These are phyloP conservation scores for Hysterium pulicare DNA, from an alignment of 2,329 filamentous ascomycete genomes.

Conservation along the genomic window DNA sequence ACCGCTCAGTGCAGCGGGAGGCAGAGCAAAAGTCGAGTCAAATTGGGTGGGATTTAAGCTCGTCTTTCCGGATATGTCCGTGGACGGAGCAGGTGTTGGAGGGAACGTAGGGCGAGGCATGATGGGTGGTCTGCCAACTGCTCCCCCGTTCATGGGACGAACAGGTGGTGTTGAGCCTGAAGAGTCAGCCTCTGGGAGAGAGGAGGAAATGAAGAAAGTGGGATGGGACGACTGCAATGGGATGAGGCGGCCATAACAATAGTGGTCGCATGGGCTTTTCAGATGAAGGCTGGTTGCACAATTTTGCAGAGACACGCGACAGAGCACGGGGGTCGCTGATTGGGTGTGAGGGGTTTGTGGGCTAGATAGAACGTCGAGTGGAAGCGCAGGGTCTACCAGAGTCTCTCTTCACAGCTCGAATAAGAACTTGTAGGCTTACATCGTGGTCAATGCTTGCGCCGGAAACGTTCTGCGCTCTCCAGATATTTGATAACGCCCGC, in stretches of 20 bases:
- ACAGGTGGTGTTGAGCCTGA: too few relatives aligned
- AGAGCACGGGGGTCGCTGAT: too few relatives aligned
- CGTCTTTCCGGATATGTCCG: constrained; percentile 73
- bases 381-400: too few relatives aligned
- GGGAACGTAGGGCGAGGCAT: constrained; percentile 68
- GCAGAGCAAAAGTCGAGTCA: constrained; percentile 70
- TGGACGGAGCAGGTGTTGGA: constrained; percentile 75
- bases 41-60: constrained; percentile 58
- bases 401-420: too few relatives aligned
- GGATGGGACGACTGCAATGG: background rate
- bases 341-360: too few relatives aligned
- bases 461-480: background rate
- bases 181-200: too few relatives aligned
- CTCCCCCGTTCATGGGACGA: background rate
- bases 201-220: background rate
- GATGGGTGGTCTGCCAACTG: constrained; percentile 11
- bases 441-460: constrained; percentile 2
- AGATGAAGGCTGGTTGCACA: too few relatives aligned
- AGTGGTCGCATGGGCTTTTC: too few relatives aligned
- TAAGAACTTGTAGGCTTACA: background rate
- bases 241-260: too few relatives aligned
- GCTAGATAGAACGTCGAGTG: too few relatives aligned
- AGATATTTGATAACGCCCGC: background rate
- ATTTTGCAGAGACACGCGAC: too few relatives aligned
- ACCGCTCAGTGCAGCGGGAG: constrained; percentile 65